Base-by-base conservation (phyloP, 2,329 filamentous ascomycete species). In the Claviceps pazoutovae region DNA sequence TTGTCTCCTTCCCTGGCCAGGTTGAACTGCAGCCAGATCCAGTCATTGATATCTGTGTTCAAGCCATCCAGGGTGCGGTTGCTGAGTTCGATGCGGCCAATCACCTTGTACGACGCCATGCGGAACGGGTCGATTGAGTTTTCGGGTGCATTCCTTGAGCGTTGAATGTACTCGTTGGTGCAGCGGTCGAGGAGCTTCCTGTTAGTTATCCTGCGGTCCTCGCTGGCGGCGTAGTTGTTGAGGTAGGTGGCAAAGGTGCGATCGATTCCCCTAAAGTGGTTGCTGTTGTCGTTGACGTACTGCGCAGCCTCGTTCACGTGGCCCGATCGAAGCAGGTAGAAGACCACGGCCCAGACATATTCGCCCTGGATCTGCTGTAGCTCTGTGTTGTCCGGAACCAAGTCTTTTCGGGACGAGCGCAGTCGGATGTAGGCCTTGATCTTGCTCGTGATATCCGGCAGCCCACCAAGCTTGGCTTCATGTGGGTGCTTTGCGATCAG, bases 101-200 rank as follows among this genome's bases (percentile, higher is more conserved):
- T 85, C 55, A 98, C 83, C 74, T 98, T 97, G 76, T 97, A 97
- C 66, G 93, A 96, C 47, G 91, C 90, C 82, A 95, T 90, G 51
- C 89, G 83, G 71, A 94, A 98, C 26, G 93, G 93, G 65, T 98
- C 93, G 56, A 94, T 82, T 1, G 87, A 86, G 63, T 90, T 84
- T 53, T 93, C 87, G 0, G 88, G 86, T 0, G 87, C 87, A 61
- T 94, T 88, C 57, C 88, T 84, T 26, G 83, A 79, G 46, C 89
- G 83, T 64, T 94, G 87, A 49, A 85, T 85, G 67, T 94, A 96
- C 63, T 96, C 90, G 56, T 86, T 88, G 59, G 86, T 86, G 68
- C 95, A 95, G 56, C 87, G 86, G 58, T 89, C 86, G 61, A 95
- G 86, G 53, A 95, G 71, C 56, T 90, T 85, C 43, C 83, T 78